A percentile compares a stretch with the other conserved stretches of the same genome.
These are phyloP conservation scores for Peziza echinospora DNA, from an alignment of 495 filamentous ascomycete species.

Conservation along the genomic window DNA sequence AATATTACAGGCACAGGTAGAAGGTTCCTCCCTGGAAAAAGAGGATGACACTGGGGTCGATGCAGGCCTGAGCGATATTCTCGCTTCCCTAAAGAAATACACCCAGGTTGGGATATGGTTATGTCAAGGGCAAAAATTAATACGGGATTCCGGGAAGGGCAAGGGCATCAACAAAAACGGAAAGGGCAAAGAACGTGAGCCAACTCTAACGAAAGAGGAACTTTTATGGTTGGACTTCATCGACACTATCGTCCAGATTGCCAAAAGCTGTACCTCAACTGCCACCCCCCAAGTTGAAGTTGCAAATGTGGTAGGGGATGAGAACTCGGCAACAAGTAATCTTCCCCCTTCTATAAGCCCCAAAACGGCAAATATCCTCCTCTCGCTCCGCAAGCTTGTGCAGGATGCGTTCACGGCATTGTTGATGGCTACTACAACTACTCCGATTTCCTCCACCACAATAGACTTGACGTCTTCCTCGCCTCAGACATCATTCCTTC, in stretches of 20 bases:
- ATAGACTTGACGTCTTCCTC: conserved; percentile 27
- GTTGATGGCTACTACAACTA: conserved; percentile 40
- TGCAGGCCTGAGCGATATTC: conserved; percentile 30
- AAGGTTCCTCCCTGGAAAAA: too few relatives aligned
- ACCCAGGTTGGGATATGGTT: conserved; percentile 83
- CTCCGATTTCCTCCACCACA: conserved; percentile 13
- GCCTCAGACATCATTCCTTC: conserved; percentile 46
- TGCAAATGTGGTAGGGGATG: conserved; percentile 11
- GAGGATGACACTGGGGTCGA: conserved; percentile 23
- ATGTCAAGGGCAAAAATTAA: conserved; percentile 39
- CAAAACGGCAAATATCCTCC: conserved; percentile 23
- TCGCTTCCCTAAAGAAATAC: conserved; percentile 69
- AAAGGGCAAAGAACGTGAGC: conserved; percentile 31
- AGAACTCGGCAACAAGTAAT: background rate
- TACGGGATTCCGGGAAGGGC: background rate
- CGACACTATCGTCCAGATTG: conserved; percentile 59
- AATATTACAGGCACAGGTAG: conserved; percentile 34
- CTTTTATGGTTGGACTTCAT: conserved; percentile 79
- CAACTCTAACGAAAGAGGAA: conserved; percentile 53
- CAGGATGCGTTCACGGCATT: conserved; percentile 82
- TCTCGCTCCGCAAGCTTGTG: conserved; percentile 50
- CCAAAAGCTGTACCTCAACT: conserved; percentile 28
- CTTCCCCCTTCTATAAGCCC: too few relatives aligned
- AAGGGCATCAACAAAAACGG: conserved; percentile 14
- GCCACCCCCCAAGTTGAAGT: conserved; percentile 13